Percentiles rank a stretch among this genome's conserved stretches.
These are phyloP conservation scores for Calvatia gigantea DNA, from an alignment of 768 basidiomycete genomes.

Conservation along the genomic window DNA sequence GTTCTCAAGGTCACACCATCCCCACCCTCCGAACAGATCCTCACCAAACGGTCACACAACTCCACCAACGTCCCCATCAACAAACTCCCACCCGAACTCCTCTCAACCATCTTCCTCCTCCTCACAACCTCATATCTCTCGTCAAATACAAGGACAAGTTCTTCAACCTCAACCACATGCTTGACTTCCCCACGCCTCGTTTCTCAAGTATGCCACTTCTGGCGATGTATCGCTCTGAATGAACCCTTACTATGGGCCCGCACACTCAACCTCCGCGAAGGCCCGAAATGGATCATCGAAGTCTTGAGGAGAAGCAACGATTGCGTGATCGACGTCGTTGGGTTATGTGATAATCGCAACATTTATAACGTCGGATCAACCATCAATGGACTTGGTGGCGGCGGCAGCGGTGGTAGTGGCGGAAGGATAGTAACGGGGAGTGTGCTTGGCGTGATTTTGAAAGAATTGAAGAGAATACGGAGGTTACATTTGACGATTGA, in stretches of 20 bases:
- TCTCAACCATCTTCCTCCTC: not conserved
- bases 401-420: not conserved
- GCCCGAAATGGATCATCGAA: conserved; percentile 6
- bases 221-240: not conserved
- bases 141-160: not conserved
- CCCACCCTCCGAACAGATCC: not conserved
- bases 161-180: not conserved
- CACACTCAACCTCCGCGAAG: conserved; percentile 3
- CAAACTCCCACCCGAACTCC: conserved; percentile 1
- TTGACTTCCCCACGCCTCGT: not conserved
- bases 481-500: conserved; percentile 9
- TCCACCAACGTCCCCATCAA: not conserved
- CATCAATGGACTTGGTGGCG: not conserved
- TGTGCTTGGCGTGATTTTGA: not conserved
- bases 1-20: not conserved
- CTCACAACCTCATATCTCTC: not conserved
- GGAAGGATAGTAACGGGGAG: not conserved
- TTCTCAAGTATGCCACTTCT: conserved; percentile 7
- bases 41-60: not conserved
- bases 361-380: not conserved
- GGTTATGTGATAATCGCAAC: not conserved
- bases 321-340: not conserved
- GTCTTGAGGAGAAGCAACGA: not conserved
- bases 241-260: conserved; percentile 6
- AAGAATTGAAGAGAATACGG: conserved; percentile 1